Conservation (phyloP, 2,329 filamentous ascomycete genomes). For the Hymenotorrendiella dingleyae region DNA sequence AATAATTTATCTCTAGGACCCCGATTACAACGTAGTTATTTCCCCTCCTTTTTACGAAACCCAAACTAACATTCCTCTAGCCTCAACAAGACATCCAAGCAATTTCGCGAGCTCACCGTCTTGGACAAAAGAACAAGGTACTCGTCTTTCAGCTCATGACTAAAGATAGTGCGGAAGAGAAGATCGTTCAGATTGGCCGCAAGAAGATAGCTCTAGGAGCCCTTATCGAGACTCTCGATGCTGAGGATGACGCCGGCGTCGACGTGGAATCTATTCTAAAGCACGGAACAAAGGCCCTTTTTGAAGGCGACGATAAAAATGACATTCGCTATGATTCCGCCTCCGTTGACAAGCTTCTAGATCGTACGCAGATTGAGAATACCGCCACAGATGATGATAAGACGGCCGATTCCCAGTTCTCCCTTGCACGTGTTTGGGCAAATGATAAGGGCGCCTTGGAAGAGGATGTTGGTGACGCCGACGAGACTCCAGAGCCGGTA, state of each 20-base stretch:
- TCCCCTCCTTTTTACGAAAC: neutral
- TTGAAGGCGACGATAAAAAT: constrained; percentile 65
- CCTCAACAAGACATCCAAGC: constrained; percentile 97
- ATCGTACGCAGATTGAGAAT: constrained; percentile 75
- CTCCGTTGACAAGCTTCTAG: constrained; percentile 85
- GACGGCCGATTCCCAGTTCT: constrained; percentile 73
- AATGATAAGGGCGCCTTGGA: constrained; percentile 68
- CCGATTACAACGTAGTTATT: constrained; percentile 27
- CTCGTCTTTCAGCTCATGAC: constrained; percentile 94
- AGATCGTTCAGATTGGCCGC: constrained; percentile 90
- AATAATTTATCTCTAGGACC: constrained; percentile 23
- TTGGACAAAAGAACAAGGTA: constrained; percentile 93
- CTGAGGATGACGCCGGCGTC: constrained; percentile 69
- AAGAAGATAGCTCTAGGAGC: constrained; percentile 96
- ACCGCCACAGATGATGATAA: constrained; percentile 57
- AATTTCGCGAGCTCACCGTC: constrained; percentile 87
- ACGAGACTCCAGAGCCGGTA: constrained; percentile 47
- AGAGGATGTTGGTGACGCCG: constrained; percentile 50
- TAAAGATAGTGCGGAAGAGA: constrained; percentile 82
- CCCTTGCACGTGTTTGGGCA: constrained; percentile 86
- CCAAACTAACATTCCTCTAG: constrained; percentile 38
- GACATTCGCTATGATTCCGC: constrained; percentile 77
- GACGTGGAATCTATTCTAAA: constrained; percentile 85
- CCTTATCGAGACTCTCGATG: constrained; percentile 85
- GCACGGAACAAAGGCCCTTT: constrained; percentile 81